Percentiles rank a stretch among this genome's conserved stretches.
These are phyloP conservation scores for Dipteronia dyeriana DNA, from an alignment of 345 rosid genomes.

Conservation along the genomic window DNA sequence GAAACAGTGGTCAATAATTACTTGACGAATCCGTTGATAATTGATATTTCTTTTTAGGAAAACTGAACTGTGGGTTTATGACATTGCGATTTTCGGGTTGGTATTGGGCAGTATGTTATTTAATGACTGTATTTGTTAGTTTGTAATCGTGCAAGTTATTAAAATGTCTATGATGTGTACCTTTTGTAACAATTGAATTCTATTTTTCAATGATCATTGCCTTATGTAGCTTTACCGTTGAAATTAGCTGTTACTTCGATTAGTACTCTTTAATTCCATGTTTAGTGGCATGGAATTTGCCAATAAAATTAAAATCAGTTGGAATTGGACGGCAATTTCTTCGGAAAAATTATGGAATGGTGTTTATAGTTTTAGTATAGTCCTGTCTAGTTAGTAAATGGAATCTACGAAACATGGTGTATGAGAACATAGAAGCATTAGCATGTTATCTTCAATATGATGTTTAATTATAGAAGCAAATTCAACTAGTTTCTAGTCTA, in stretches of 20 bases:
- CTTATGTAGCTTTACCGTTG: background rate
- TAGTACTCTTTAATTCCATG: background rate
- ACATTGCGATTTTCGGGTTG: background rate
- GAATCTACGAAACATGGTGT: background rate
- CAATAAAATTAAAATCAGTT: background rate
- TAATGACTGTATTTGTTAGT: background rate
- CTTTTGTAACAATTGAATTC: background rate
- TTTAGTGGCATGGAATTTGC: background rate
- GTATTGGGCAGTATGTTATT: too few relatives aligned
- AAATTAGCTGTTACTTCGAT: too few relatives aligned
- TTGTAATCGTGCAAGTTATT: background rate
- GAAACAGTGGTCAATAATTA: too few relatives aligned
- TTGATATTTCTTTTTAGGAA: background rate
- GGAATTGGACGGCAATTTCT: background rate
- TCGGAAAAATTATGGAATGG: background rate
- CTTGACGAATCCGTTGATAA: background rate
- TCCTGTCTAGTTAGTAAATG: background rate
- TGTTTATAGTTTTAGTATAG: background rate
- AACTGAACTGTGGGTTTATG: background rate
- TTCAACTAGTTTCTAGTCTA: background rate
- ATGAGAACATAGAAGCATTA: background rate
- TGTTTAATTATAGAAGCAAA: background rate
- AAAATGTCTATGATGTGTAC: background rate
- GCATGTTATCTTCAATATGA: background rate
- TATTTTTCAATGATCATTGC: background rate